Evolutionary conservation across 495 filamentous ascomycete species (phyloP).

Genomic region (Talaromyces ruber): DNA sequence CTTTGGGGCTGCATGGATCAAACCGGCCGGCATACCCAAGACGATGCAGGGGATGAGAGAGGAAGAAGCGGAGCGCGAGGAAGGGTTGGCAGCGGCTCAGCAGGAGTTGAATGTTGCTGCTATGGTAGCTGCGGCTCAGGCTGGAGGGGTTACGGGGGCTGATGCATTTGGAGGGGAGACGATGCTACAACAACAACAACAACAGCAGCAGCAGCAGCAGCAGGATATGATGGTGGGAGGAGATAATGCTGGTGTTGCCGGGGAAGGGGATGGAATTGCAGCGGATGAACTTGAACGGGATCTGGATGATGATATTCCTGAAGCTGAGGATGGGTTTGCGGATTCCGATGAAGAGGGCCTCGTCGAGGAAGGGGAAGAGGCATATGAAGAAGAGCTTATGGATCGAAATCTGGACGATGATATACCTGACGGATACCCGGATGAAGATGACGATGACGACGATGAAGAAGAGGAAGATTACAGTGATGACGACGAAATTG

Average conservation of each 20-base stretch:
- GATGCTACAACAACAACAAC: constrained; percentile 5
- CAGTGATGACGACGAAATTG: constrained; percentile 16
- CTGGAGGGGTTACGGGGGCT: constrained; percentile 23
- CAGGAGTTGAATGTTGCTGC: constrained; percentile 58
- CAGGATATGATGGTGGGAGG: constrained; percentile 9
- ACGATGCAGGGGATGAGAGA: constrained; percentile 70
- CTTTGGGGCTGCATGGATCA: constrained; percentile 72
- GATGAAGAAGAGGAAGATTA: constrained; percentile 10
- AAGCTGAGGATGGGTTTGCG: constrained; percentile 19
- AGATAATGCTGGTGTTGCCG: not conserved
- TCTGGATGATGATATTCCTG: constrained; percentile 41
- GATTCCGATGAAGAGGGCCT: constrained; percentile 22
- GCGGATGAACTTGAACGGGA: constrained; percentile 34
- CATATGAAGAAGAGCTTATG: constrained; percentile 32
- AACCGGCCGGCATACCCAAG: constrained; percentile 34
- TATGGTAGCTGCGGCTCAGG: constrained; percentile 51
- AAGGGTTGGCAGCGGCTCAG: constrained; percentile 61
- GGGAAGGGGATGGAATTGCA: constrained; percentile 22
- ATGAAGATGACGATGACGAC: constrained; percentile 27
- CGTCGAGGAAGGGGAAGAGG: constrained; percentile 34
- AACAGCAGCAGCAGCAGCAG: not conserved
- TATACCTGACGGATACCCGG: constrained; percentile 37
- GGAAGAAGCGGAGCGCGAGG: constrained; percentile 70
- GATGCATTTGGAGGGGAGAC: constrained; percentile 11
- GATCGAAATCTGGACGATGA: constrained; percentile 43